Evolutionary conservation across 2,329 filamentous ascomycete genomes (phyloP).

Genomic region (Stachybotrys echinatus): DNA sequence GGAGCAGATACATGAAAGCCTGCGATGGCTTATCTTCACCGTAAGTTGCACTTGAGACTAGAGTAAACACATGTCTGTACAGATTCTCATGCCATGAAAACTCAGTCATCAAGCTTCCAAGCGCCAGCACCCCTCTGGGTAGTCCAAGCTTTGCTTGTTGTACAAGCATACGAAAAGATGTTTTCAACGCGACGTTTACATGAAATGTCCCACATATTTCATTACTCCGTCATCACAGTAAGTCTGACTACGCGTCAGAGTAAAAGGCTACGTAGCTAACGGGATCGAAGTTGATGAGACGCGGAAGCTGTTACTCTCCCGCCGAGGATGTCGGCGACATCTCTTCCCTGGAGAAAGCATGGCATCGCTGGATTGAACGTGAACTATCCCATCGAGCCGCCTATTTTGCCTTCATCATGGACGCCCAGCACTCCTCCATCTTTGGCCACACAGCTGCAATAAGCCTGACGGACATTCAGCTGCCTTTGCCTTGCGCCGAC

Average conservation of each 20-base stretch:
- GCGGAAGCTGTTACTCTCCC: constrained; percentile 5
- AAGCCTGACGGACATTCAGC: constrained; percentile 21
- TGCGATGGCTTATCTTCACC: not conserved
- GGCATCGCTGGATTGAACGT: constrained; percentile 23
- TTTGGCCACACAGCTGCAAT: constrained; percentile 21
- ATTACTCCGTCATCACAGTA: constrained; percentile 20
- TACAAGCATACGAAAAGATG: constrained; percentile 20
- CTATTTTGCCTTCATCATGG: constrained; percentile 19
- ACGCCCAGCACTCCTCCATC: constrained; percentile 19
- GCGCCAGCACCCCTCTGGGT: constrained; percentile 12
- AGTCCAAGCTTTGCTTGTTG: constrained; percentile 18
- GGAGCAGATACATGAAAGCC: not conserved
- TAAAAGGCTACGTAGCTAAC: constrained; percentile 16
- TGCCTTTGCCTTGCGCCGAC: constrained; percentile 20
- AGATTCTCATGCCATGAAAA: not conserved
- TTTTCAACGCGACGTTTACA: constrained; percentile 20
- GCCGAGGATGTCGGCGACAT: constrained; percentile 11
- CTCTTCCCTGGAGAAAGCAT: constrained; percentile 18
- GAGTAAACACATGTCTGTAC: not conserved
- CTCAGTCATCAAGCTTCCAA: not conserved
- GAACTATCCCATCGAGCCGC: constrained; percentile 20
- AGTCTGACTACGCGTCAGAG: constrained; percentile 17
- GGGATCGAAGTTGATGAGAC: constrained; percentile 4
- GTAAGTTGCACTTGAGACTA: not conserved
- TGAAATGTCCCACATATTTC: constrained; percentile 17